Conservation (phyloP, 2,329 filamentous ascomycete genomes). For the Claviceps sp. region DNA sequence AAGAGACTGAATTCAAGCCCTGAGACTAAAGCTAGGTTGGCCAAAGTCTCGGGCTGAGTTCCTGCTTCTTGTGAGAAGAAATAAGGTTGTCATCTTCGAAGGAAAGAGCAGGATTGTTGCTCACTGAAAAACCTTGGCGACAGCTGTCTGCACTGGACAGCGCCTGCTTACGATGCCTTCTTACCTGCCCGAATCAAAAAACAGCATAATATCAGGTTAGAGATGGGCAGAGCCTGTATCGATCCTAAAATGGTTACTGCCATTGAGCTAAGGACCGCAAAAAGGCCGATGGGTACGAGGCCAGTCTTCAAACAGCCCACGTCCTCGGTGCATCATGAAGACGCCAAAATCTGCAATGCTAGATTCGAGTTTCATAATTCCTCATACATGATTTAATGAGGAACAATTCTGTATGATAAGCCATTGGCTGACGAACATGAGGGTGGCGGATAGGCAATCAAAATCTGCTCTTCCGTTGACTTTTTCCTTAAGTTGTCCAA, state of each 20-base stretch:
- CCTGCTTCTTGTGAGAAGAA: not conserved
- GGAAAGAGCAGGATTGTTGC: conserved; percentile 2
- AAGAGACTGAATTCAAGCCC: not conserved
- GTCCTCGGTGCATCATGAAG: not conserved
- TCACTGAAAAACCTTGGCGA: not conserved
- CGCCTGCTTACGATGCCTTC: not conserved
- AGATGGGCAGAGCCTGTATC: not conserved
- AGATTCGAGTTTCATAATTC: not conserved
- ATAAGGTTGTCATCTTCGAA: not conserved
- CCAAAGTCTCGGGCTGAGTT: not conserved
- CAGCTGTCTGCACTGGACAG: conserved; percentile 1
- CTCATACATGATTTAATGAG: not conserved
- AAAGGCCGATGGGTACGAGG: not conserved
- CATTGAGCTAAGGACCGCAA: not conserved
- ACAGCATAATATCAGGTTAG: not conserved
- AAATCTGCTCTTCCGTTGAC: not conserved
- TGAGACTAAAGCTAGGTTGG: not conserved
- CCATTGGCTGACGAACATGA: not conserved
- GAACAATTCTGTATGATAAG: not conserved
- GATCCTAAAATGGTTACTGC: not conserved
- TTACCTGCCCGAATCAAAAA: not conserved
- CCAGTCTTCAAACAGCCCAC: not conserved
- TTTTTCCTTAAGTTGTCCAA: too few relatives aligned
- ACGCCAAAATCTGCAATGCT: not conserved
- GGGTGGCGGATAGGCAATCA: not conserved